phyloP scores from a whole-genome alignment of 345 rosid genomes.

The Populus pruinosa region DNA sequence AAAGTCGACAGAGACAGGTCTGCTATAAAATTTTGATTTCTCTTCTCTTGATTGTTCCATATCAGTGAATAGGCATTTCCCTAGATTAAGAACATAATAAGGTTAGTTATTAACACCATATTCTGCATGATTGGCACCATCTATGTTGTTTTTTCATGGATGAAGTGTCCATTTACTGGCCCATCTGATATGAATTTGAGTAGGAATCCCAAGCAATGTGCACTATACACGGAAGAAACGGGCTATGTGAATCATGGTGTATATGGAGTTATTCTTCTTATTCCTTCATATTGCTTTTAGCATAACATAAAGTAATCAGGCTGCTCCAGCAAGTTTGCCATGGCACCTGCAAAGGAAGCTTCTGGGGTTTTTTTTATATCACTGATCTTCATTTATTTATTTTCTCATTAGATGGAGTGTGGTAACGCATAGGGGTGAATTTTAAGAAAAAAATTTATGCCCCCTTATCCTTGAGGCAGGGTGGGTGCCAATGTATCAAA shows the following conservation, averaged over 20 bases:
- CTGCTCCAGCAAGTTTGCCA: neutral
- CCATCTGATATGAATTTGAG: neutral
- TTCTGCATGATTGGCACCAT: neutral
- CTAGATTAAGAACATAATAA: neutral
- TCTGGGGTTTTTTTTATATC: neutral
- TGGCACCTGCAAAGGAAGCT: neutral
- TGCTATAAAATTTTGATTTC: slow-evolving; percentile 13
- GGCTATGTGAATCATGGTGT: neutral
- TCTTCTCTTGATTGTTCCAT: neutral
- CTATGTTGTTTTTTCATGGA: neutral
- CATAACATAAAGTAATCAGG: neutral
- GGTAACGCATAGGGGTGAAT: neutral
- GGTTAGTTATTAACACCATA: neutral
- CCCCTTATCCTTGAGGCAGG: neutral
- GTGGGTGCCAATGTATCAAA: neutral
- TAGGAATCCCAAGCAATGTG: neutral
- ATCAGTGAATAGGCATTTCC: neutral
- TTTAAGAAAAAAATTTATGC: neutral
- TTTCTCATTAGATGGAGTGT: neutral
- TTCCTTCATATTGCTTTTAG: neutral
- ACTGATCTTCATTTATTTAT: neutral
- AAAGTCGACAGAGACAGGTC: slow-evolving; percentile 95
- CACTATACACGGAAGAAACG: neutral
- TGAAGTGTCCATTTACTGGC: neutral
- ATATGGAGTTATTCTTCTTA: neutral